Evolutionary conservation across 306 rosid genomes (phyloP).

Genomic region (Hippophae rhamnoides): DNA sequence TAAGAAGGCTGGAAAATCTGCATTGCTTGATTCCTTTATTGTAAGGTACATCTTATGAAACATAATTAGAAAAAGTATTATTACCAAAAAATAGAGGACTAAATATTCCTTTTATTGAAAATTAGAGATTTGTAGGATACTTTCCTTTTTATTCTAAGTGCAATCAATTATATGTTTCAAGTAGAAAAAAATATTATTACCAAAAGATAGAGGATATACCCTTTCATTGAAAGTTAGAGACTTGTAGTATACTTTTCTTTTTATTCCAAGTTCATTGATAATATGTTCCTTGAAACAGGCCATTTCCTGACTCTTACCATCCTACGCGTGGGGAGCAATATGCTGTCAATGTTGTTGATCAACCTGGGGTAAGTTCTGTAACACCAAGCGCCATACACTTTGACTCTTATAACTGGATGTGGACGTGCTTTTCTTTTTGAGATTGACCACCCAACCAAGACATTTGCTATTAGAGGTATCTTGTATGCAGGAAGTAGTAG

Average conservation of each 20-base stretch:
- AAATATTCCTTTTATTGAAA: too few relatives aligned
- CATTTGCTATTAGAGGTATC: too few relatives aligned
- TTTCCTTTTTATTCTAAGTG: too few relatives aligned
- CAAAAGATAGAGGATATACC: too few relatives aligned
- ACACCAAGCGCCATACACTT: constrained; percentile 3
- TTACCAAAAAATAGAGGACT: too few relatives aligned
- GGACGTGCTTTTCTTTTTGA: constrained; percentile 1
- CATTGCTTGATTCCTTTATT: constrained; percentile 68
- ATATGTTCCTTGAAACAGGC: constrained; percentile 37
- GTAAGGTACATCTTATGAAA: constrained; percentile 46
- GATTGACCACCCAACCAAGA: background rate
- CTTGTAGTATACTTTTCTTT: too few relatives aligned
- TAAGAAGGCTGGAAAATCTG: constrained; percentile 84
- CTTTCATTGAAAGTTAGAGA: too few relatives aligned
- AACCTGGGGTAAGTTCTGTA: constrained; percentile 35
- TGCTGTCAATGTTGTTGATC: constrained; percentile 60
- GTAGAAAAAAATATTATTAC: too few relatives aligned
- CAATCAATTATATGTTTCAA: too few relatives aligned
- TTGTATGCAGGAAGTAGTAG: background rate
- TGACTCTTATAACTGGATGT: background rate
- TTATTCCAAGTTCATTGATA: too few relatives aligned
- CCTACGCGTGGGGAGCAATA: constrained; percentile 65
- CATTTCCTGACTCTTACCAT: constrained; percentile 45
- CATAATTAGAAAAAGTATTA: background rate
- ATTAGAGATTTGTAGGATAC: too few relatives aligned